Percentiles rank a stretch among this genome's conserved stretches.
These are phyloP conservation scores for Fusarium musae DNA, from an alignment of 2,329 filamentous ascomycete species.

Conservation along the genomic window DNA sequence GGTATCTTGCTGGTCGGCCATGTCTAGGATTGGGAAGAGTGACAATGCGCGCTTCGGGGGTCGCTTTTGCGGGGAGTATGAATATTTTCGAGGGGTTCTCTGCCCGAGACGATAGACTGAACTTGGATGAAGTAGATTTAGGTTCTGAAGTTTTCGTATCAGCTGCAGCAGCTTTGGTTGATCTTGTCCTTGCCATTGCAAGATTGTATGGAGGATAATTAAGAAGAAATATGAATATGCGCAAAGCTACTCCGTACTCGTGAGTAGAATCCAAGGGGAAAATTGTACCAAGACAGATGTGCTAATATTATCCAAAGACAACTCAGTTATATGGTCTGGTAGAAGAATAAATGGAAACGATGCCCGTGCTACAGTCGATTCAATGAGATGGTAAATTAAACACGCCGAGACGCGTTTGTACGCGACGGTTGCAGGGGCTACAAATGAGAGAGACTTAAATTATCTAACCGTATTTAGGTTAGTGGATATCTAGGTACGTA, in stretches of 20 bases:
- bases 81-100: conserved; percentile 66
- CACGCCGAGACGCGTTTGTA: conserved; percentile 30
- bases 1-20: conserved; percentile 65
- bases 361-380: neutral
- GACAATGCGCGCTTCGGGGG: conserved; percentile 66
- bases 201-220: neutral
- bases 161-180: conserved; percentile 51
- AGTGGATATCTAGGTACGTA: neutral
- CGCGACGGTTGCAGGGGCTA: conserved; percentile 30
- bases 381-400: conserved; percentile 14
- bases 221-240: neutral
- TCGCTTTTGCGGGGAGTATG: conserved; percentile 67
- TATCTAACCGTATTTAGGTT: conserved; percentile 6
- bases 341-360: neutral
- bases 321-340: neutral
- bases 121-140: conserved; percentile 51
- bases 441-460: neutral
- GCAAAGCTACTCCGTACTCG: neutral
- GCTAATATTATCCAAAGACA: neutral
- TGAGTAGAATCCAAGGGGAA: neutral
- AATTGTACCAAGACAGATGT: neutral
- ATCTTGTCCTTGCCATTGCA: conserved; percentile 63
- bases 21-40: conserved; percentile 70
- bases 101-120: conserved; percentile 54
- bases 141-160: conserved; percentile 43